These are phyloP conservation scores for Nemania sp. DNA, from an alignment of 2,329 filamentous ascomycete genomes.

Conservation along the genomic window DNA sequence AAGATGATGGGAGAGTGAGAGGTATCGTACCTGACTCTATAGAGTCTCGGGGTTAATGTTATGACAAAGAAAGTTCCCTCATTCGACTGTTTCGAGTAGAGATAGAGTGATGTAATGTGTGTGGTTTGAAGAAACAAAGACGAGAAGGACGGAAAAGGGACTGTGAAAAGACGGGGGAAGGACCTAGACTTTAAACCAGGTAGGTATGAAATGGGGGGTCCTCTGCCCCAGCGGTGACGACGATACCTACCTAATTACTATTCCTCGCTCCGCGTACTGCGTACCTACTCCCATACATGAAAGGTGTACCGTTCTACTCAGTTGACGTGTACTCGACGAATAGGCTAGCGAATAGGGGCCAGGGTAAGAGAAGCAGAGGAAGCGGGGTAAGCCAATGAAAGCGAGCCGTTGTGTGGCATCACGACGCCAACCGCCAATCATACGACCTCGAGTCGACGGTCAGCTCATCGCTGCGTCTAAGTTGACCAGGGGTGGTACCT, in stretches of 20 bases:
- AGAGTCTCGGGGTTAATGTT: conserved; percentile 23
- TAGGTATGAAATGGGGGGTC: not conserved
- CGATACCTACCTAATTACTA: not conserved
- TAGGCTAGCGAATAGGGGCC: conserved; percentile 25
- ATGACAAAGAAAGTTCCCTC: conserved; percentile 21
- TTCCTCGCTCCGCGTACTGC: not conserved
- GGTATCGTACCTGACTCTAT: conserved; percentile 26
- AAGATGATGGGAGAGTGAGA: not conserved
- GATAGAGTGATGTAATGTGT: conserved; percentile 18
- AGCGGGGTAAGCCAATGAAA: conserved; percentile 42
- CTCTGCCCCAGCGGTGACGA: conserved; percentile 4
- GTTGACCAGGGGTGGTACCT: not conserved
- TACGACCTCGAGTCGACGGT: conserved; percentile 27
- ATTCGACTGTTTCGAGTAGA: conserved; percentile 19
- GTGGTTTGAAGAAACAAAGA: conserved; percentile 18
- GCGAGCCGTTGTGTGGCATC: conserved; percentile 30
- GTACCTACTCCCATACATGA: no score
- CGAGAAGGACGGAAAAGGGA: not conserved
- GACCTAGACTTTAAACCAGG: conserved; percentile 19
- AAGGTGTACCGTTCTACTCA: not conserved
- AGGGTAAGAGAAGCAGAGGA: conserved; percentile 30
- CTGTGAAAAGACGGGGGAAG: conserved; percentile 4
- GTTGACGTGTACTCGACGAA: conserved; percentile 10
- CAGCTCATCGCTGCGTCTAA: conserved; percentile 31
- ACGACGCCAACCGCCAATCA: conserved; percentile 35